These are phyloP conservation scores for Microbotryum silenes-acaulis DNA, from an alignment of 1,284 basidiomycete species.

Conservation along the genomic window DNA sequence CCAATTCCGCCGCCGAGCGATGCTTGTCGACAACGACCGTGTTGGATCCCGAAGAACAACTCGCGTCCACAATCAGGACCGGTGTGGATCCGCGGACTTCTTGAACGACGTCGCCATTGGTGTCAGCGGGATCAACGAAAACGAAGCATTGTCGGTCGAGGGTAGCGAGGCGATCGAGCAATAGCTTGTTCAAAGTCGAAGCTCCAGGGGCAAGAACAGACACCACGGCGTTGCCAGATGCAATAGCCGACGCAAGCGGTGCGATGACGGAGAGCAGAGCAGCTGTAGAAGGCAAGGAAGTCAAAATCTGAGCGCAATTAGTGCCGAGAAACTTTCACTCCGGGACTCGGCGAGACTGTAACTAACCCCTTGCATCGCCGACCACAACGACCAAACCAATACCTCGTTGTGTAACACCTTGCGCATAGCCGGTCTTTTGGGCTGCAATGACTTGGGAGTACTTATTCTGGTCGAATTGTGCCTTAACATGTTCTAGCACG, in stretches of 20 bases:
- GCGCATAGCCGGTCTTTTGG: neutral
- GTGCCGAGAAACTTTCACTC: neutral
- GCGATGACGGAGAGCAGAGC: neutral
- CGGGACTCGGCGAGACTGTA: neutral
- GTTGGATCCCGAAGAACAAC: neutral
- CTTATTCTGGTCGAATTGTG: neutral
- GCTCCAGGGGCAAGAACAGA: neutral
- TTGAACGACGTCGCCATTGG: neutral
- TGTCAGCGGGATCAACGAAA: neutral
- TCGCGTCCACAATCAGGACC: neutral
- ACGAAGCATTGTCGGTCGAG: neutral
- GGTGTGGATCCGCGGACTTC: no score
- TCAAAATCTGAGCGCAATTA: neutral
- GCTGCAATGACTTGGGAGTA: neutral
- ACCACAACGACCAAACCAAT: neutral
- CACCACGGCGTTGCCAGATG: slow-evolving; percentile 1
- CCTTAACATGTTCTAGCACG: slow-evolving; percentile 2
- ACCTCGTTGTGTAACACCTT: neutral
- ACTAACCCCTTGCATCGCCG: neutral
- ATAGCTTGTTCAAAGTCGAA: neutral
- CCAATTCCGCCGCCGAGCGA: neutral
- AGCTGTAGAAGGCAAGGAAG: neutral
- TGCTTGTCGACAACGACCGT: slow-evolving; percentile 3
- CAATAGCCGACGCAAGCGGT: slow-evolving; percentile 5
- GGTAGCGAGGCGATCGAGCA: neutral